Evolutionary conservation across 139 green algal genomes (phyloP), one percentile per base, ranked within the genome.

Genomic region (Chara braunii): DNA sequence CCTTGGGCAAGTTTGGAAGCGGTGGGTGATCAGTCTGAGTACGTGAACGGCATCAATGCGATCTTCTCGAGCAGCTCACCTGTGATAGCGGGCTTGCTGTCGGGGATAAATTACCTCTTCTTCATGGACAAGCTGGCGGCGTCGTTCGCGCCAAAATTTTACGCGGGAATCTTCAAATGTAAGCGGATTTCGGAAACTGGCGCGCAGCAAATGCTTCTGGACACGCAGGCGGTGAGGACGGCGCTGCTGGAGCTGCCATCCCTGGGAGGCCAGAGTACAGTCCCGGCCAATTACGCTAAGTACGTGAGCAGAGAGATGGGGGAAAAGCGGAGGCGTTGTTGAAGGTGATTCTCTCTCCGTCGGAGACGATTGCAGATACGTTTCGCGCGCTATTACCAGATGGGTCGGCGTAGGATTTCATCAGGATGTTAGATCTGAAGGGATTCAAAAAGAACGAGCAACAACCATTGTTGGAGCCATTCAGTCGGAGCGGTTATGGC

Each of bases 11-110:
- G 51, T 2, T 53, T 93, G 2, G 87, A 93, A 69, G 54, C 65
- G 30, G 83, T 92, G 11, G 92, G 92, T 1, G 92, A 98, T 68
- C 87, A 96, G 77, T 88, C 70, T 6, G 72, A 87, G 34, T 70
- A 60, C 37, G 68, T 77, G 68, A 77, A 72, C 44, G 40, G 31
- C 18, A 68, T 77, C 50, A 74, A 37, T 35, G 40, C 28, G 9
- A 29, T 70, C 24, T 35, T 79, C 24, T 43, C 29, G 18, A 43
- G 30, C 35, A 37, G 34, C 37, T 48, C 74, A 4, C 75, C 82
- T 8, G 58, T 76, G 0, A 37, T 95, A 52, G 84, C 87, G 6
- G 18, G 64, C 0, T 67, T 69, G 14, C 81, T 96, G 50, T 81
- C 86, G 4, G 29, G 51, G 4, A 73, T 82, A 44, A 80, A 96